These are phyloP conservation scores for Scheffersomyces quercinus DNA, from an alignment of 1,139 yeast genomes.

Conservation along the genomic window DNA sequence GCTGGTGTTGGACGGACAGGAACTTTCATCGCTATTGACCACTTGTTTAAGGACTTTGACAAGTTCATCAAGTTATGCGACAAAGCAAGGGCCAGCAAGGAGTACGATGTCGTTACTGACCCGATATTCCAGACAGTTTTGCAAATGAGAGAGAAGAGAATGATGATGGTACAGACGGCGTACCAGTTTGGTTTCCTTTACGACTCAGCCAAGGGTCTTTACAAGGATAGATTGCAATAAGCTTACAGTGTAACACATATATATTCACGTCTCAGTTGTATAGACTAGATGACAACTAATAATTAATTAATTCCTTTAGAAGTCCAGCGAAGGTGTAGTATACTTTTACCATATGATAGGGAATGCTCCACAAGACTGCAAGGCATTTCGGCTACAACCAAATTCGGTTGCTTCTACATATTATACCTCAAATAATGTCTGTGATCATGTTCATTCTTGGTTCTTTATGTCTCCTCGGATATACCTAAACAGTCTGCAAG, in stretches of 20 bases:
- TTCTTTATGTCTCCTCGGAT: no score
- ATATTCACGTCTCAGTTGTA: no score
- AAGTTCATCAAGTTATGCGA: conserved; percentile 7
- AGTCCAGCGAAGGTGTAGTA: no score
- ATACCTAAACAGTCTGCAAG: no score
- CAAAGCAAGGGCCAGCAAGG: not conserved
- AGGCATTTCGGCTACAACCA: no score
- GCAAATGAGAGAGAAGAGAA: conserved; percentile 52
- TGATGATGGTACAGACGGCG: conserved; percentile 69
- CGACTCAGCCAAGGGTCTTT: conserved; percentile 17
- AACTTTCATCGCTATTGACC: conserved; percentile 70
- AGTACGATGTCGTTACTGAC: conserved; percentile 17
- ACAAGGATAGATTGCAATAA: not conserved
- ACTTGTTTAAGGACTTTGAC: conserved; percentile 35
- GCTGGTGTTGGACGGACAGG: conserved; percentile 90
- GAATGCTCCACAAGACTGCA: no score
- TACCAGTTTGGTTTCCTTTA: conserved; percentile 56
- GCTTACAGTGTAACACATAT: no score
- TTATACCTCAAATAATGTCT: no score
- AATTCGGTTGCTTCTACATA: no score
- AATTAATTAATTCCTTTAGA: conserved; percentile 1
- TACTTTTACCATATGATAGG: no score
- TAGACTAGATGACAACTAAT: not conserved
- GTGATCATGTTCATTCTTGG: no score
- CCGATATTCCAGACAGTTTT: conserved; percentile 37